These are phyloP conservation scores for Lobulomyces angularis DNA, from an alignment of 192 early-diverging fungal species.

Conservation along the genomic window DNA sequence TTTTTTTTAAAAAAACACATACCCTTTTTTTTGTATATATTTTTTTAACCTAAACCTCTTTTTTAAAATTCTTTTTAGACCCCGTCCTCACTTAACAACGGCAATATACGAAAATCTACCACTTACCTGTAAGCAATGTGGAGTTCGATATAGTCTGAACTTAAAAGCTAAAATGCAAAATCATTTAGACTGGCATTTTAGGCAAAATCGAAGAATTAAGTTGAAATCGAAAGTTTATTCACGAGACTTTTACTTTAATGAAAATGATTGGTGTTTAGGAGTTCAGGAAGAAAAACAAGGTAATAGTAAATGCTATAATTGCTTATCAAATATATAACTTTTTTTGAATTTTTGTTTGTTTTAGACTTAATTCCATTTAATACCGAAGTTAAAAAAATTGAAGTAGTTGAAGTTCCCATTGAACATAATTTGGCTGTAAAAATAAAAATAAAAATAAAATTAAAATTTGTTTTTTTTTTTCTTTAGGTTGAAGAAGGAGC, in stretches of 20 bases:
- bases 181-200: slow-evolving; percentile 94
- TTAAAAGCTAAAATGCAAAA: slow-evolving; percentile 57
- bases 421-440: too few species aligned
- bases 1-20: slow-evolving; percentile 1
- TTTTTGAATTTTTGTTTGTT: too few species aligned
- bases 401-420: too few species aligned
- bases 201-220: slow-evolving; percentile 78
- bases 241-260: slow-evolving; percentile 76
- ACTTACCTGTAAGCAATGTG: slow-evolving; percentile 87
- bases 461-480: too few species aligned
- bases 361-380: too few species aligned
- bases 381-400: too few species aligned
- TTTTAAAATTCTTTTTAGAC: slow-evolving; percentile 25
- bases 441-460: too few species aligned
- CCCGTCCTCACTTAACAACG: slow-evolving; percentile 42
- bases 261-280: slow-evolving; percentile 41
- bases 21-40: slow-evolving; percentile 1
- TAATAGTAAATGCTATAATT: slow-evolving; percentile 27
- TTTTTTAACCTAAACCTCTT: background rate
- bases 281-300: slow-evolving; percentile 19
- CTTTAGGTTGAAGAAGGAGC: slow-evolving; percentile 20
- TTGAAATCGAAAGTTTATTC: slow-evolving; percentile 74
- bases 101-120: slow-evolving; percentile 63
- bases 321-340: too few species aligned
- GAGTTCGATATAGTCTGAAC: slow-evolving; percentile 55